Percentiles rank a stretch among this genome's conserved stretches.
Evolutionary conservation across 1,284 basidiomycete genomes (phyloP).

Genomic region (Austroboletus niveus): DNA sequence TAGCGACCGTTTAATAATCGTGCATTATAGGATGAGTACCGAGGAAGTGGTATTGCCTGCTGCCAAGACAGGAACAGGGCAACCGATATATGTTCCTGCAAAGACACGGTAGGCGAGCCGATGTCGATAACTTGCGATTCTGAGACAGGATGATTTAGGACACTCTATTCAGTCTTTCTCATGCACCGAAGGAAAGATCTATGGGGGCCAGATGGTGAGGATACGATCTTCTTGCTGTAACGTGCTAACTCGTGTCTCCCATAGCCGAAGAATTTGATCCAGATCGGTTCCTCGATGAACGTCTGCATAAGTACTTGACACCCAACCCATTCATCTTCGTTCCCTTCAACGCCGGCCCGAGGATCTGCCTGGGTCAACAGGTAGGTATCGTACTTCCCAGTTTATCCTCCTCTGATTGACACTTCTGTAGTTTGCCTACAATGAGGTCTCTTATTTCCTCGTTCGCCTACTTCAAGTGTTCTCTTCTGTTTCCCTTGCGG

Average conservation of each 20-base stretch:
- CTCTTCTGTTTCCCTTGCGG: slow-evolving; percentile 34
- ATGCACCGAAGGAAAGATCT: slow-evolving; percentile 37
- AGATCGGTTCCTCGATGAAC: slow-evolving; percentile 38
- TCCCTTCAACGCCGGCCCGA: slow-evolving; percentile 43
- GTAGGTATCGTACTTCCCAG: slow-evolving; percentile 15
- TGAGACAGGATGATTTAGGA: slow-evolving; percentile 16
- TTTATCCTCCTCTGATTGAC: neutral
- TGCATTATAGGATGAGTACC: slow-evolving; percentile 38
- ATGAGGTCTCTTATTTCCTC: slow-evolving; percentile 41
- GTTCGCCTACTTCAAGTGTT: slow-evolving; percentile 42
- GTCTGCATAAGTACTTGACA: slow-evolving; percentile 29
- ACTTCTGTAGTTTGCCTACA: slow-evolving; percentile 39
- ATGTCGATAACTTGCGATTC: slow-evolving; percentile 14
- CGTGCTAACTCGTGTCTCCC: neutral
- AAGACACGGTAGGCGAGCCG: slow-evolving; percentile 41
- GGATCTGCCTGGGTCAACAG: slow-evolving; percentile 49
- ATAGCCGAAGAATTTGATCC: slow-evolving; percentile 39
- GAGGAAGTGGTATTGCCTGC: slow-evolving; percentile 43
- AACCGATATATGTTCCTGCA: slow-evolving; percentile 30
- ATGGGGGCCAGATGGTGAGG: slow-evolving; percentile 40
- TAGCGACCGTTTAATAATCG: neutral
- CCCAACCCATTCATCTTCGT: slow-evolving; percentile 39
- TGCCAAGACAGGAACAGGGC: slow-evolving; percentile 26
- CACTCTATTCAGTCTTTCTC: slow-evolving; percentile 33
- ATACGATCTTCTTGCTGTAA: neutral